phyloP scores from a whole-genome alignment of 345 rosid species.

The Acer negundo region DNA sequence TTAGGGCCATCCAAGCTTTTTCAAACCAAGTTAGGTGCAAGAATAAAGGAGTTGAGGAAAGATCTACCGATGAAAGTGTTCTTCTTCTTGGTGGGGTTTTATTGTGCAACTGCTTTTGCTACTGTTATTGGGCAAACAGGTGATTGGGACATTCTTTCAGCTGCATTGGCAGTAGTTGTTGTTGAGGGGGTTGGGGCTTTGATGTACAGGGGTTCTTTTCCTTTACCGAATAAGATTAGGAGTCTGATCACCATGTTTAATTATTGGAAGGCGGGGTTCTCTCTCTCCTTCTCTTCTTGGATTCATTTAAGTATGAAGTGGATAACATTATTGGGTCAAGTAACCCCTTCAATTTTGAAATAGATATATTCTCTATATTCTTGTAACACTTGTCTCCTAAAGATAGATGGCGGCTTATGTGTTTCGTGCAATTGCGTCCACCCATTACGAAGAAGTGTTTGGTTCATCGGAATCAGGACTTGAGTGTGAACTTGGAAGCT shows the following conservation, averaged over 20 bases:
- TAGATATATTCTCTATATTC: slow-evolving; percentile 30
- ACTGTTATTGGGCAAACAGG: slow-evolving; percentile 93
- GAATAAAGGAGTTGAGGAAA: too few relatives aligned
- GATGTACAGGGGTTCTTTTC: slow-evolving; percentile 70
- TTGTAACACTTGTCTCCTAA: too few relatives aligned
- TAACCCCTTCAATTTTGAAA: slow-evolving; percentile 26
- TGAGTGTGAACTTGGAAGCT: too few relatives aligned
- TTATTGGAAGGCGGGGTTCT: slow-evolving; percentile 94
- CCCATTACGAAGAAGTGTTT: too few relatives aligned
- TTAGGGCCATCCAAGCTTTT: too few relatives aligned
- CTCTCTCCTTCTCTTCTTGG: slow-evolving; percentile 84
- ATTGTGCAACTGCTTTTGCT: slow-evolving; percentile 82
- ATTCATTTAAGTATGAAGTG: slow-evolving; percentile 80
- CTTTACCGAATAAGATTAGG: slow-evolving; percentile 45
- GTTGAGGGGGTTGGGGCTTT: slow-evolving; percentile 92
- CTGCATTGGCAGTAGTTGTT: slow-evolving; percentile 70
- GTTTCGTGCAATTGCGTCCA: too few relatives aligned
- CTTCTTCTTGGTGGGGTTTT: slow-evolving; percentile 86
- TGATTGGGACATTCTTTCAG: slow-evolving; percentile 96
- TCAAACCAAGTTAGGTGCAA: too few relatives aligned
- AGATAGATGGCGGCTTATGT: too few relatives aligned
- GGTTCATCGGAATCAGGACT: too few relatives aligned
- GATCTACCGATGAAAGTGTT: slow-evolving; percentile 70
- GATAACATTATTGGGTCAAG: slow-evolving; percentile 29
- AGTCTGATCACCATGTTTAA: slow-evolving; percentile 20